Percentiles rank a stretch among this genome's conserved stretches.
Evolutionary conservation across 352 stramenopile genomes (phyloP).

Genomic region (Pythium periplocum): DNA sequence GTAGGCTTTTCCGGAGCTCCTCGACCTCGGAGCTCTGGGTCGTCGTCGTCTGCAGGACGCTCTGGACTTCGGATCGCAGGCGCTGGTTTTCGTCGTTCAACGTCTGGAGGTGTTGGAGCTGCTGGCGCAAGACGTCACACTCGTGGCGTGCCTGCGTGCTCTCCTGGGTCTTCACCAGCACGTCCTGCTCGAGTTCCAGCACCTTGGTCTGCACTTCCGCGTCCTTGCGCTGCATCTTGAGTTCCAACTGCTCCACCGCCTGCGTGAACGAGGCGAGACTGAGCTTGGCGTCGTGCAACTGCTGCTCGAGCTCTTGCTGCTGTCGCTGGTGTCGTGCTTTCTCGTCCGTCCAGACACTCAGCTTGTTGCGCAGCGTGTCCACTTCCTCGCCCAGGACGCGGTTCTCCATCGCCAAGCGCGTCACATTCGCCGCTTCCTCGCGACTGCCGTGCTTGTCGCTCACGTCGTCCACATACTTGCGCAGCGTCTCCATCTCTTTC

Average conservation of each 20-base stretch:
- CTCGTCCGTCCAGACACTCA: slow-evolving; percentile 37
- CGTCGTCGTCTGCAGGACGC: slow-evolving; percentile 6
- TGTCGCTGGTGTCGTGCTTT: slow-evolving; percentile 34
- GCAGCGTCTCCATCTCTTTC: slow-evolving; percentile 58
- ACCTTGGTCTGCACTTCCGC: slow-evolving; percentile 50
- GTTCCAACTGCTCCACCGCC: slow-evolving; percentile 69
- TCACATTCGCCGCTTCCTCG: slow-evolving; percentile 18
- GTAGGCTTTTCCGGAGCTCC: slow-evolving; percentile 23
- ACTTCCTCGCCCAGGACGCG: slow-evolving; percentile 54
- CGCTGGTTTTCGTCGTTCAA: slow-evolving; percentile 35
- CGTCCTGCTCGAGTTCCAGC: slow-evolving; percentile 47
- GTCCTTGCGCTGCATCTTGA: slow-evolving; percentile 73
- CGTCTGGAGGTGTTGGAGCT: slow-evolving; percentile 32
- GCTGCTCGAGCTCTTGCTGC: slow-evolving; percentile 42
- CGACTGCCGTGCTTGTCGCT: slow-evolving; percentile 11
- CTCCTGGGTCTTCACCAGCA: slow-evolving; percentile 35
- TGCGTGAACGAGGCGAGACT: slow-evolving; percentile 59
- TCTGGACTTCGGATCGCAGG: slow-evolving; percentile 12
- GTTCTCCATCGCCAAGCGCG: slow-evolving; percentile 48
- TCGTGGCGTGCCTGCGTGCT: slow-evolving; percentile 13
- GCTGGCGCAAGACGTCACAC: slow-evolving; percentile 16
- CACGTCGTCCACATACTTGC: slow-evolving; percentile 18
- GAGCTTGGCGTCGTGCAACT: slow-evolving; percentile 50
- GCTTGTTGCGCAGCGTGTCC: slow-evolving; percentile 34
- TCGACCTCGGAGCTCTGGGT: slow-evolving; percentile 20